These are phyloP conservation scores for Stylonectria norvegica DNA, from an alignment of 2,329 filamentous ascomycete genomes.

Conservation along the genomic window DNA sequence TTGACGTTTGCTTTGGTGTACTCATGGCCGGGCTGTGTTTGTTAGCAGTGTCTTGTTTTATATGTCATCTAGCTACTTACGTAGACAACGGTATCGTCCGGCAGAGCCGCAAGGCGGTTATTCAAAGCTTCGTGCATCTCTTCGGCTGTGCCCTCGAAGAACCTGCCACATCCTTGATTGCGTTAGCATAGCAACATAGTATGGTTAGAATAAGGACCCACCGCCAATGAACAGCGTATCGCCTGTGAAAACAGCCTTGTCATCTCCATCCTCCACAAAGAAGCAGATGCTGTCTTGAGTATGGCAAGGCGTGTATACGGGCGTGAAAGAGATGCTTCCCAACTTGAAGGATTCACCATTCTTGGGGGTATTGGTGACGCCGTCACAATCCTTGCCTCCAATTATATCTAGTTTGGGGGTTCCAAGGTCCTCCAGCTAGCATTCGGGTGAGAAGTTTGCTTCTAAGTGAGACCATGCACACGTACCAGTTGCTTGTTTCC, in stretches of 20 bases:
- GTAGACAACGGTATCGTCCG: conserved; percentile 89
- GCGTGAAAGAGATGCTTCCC: conserved; percentile 77
- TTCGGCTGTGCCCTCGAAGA: conserved; percentile 85
- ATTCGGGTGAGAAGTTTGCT: conserved; percentile 5
- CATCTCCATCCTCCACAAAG: conserved; percentile 75
- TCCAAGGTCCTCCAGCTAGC: conserved; percentile 42
- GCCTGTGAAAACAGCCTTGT: conserved; percentile 84
- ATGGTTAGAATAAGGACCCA: conserved; percentile 31
- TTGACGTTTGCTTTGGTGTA: conserved; percentile 97
- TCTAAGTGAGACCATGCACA: neutral
- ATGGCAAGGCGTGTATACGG: conserved; percentile 94
- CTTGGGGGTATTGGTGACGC: conserved; percentile 71
- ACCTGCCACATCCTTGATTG: conserved; percentile 75
- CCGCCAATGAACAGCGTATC: conserved; percentile 95
- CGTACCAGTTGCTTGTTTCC: conserved; percentile 80
- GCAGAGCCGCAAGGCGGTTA: conserved; percentile 72
- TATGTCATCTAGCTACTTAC: conserved; percentile 46
- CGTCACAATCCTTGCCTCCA: conserved; percentile 81
- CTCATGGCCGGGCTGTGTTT: conserved; percentile 78
- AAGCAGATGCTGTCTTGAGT: conserved; percentile 99
- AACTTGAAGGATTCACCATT: conserved; percentile 78
- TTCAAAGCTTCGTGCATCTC: conserved; percentile 96
- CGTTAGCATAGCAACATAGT: conserved; percentile 5
- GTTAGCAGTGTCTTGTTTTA: neutral
- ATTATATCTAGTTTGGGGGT: conserved; percentile 70